A percentile compares a stretch with the other conserved stretches of the same genome.
These are phyloP conservation scores for Citrullus amarus DNA, from an alignment of 306 rosid genomes.

Conservation along the genomic window DNA sequence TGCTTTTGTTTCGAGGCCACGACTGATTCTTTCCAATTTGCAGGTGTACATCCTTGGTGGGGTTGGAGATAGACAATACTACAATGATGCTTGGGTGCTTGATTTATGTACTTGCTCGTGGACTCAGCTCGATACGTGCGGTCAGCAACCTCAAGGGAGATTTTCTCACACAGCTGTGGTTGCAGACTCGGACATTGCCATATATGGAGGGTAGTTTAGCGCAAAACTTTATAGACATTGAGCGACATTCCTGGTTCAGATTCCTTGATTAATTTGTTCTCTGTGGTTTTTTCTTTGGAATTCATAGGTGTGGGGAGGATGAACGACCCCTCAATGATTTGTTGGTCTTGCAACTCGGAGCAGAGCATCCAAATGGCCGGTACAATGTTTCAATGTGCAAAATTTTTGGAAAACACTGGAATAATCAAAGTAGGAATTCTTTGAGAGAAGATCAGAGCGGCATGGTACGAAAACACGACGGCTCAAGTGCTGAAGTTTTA, in stretches of 20 bases:
- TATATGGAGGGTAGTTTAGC: slow-evolving; percentile 76
- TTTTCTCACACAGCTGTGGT: slow-evolving; percentile 92
- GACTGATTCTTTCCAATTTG: neutral
- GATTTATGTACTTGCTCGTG: slow-evolving; percentile 66
- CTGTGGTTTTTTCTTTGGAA: neutral
- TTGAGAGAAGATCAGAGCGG: slow-evolving; percentile 21
- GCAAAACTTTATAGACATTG: neutral
- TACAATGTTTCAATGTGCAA: slow-evolving; percentile 62
- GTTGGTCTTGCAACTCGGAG: slow-evolving; percentile 75
- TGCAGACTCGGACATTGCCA: slow-evolving; percentile 48
- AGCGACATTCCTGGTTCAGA: neutral
- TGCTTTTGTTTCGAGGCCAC: neutral
- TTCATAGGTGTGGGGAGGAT: slow-evolving; percentile 81
- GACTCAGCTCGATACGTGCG: slow-evolving; percentile 55
- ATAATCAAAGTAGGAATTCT: slow-evolving; percentile 33
- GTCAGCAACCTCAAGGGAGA: slow-evolving; percentile 81
- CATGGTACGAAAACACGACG: neutral
- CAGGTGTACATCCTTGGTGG: slow-evolving; percentile 89
- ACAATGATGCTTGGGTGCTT: slow-evolving; percentile 76
- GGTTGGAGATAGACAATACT: slow-evolving; percentile 82
- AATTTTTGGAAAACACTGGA: slow-evolving; percentile 64
- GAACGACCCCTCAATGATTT: slow-evolving; percentile 85
- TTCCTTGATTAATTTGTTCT: neutral
- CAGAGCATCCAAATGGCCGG: slow-evolving; percentile 46
- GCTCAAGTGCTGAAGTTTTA: neutral